A percentile compares a stretch with the other conserved stretches of the same genome.
Evolutionary conservation across 176 grass and related monocot species (phyloP).

Genomic region (Oryza officinalis): DNA sequence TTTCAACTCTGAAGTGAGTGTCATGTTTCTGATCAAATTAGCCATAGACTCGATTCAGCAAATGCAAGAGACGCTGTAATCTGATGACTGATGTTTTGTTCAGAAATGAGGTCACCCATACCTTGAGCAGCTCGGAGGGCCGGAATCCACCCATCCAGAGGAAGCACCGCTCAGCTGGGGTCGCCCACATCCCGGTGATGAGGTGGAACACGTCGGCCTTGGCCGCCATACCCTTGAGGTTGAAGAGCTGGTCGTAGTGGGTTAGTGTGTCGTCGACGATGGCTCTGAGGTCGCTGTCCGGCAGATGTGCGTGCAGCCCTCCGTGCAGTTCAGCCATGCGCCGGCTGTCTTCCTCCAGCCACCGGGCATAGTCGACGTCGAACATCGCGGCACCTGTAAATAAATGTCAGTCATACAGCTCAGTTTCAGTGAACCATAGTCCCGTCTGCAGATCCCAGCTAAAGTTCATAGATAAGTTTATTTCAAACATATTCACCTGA

Average conservation of each 20-base stretch:
- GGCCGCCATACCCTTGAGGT: constrained; percentile 46
- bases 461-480: neutral
- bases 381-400: constrained; percentile 53
- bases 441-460: neutral
- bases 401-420: neutral
- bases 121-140: constrained; percentile 90
- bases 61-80: neutral
- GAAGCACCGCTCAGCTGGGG: constrained; percentile 74
- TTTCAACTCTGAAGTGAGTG: neutral
- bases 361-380: constrained; percentile 65
- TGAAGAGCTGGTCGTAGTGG: constrained; percentile 73
- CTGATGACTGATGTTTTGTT: neutral
- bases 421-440: neutral
- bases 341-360: constrained; percentile 62
- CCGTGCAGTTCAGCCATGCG: constrained; percentile 61
- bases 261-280: constrained; percentile 61
- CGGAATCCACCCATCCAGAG: constrained; percentile 91
- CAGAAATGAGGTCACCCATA: constrained; percentile 9
- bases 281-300: constrained; percentile 65
- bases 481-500: constrained; percentile 48
- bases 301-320: constrained; percentile 49
- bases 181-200: constrained; percentile 74
- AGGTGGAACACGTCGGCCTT: constrained; percentile 84
- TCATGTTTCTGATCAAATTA: neutral
- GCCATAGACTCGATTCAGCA: neutral